These are phyloP conservation scores for Circinella minor DNA, from an alignment of 371 early-diverging fungal species.

Conservation along the genomic window DNA sequence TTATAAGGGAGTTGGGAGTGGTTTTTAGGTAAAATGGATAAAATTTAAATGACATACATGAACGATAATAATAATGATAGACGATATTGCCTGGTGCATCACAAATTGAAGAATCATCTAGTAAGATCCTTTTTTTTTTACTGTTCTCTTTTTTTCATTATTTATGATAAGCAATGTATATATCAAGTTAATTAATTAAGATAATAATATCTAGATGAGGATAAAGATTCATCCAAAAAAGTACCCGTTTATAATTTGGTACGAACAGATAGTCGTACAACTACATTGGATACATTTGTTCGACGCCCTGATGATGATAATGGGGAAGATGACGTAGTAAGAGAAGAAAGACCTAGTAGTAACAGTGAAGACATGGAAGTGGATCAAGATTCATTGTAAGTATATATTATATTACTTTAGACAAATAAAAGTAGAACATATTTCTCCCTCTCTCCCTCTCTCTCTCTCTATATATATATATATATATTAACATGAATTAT, in stretches of 20 bases:
- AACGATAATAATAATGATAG: conserved; percentile 7
- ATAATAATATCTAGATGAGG: no score
- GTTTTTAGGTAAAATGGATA: no score
- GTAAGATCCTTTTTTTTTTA: background rate
- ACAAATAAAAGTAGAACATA: no score
- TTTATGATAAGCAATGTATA: no score
- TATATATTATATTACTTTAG: background rate
- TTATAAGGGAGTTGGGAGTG: no score
- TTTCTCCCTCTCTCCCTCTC: background rate
- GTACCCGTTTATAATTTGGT: conserved; percentile 68
- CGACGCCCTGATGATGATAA: conserved; percentile 2
- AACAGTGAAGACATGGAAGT: conserved; percentile 9
- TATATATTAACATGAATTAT: background rate
- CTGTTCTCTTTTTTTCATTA: background rate
- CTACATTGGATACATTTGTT: conserved; percentile 71
- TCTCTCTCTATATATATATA: background rate
- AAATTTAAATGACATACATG: background rate
- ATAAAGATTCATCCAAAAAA: conserved; percentile 13
- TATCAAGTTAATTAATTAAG: no score
- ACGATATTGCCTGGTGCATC: conserved; percentile 40
- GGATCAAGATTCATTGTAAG: background rate
- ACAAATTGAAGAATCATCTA: background rate
- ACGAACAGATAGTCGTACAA: conserved; percentile 76
- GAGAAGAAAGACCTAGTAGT: conserved; percentile 12
- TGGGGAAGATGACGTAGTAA: background rate